Base-by-base conservation (phyloP, 495 filamentous ascomycete genomes). In the Margaritispora aquatica region DNA sequence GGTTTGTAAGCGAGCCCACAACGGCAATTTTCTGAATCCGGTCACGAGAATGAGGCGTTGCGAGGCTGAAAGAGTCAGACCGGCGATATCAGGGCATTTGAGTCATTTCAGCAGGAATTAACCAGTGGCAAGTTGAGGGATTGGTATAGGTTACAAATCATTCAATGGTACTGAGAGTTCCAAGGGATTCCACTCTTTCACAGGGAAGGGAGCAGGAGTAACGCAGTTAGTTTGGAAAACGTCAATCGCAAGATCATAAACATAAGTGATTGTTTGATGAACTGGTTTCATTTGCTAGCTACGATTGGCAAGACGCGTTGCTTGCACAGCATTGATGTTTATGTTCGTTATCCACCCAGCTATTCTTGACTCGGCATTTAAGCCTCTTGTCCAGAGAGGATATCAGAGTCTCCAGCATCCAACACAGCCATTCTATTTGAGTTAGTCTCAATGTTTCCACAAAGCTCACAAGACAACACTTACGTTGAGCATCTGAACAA, bases 381-480 rank as follows among this genome's bases (percentile, higher is more conserved):
- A 67, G 80, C 74, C 66, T 81, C 74, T 70, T 80, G 78, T 68
- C 87, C 83, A 77, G 75, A 83, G 67, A 98, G 82, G 75, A 97
- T 97, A 78, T 98, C 93, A 56, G 89, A 94, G 84, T 97, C 94
- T 88, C 94, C 94, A 75, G 90, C 92, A 77, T 97, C 92, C 46
- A 97, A 77, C 73, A 97, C 86, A 60, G 92, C 85, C 90, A 97
- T 95, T 71, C 38, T 44, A 44, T 10, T 44, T 3, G 19, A 44
- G 38, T 44, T n/a, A 44, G 38, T n/a, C 15, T 10, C 38, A n/a
- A n/a, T n/a, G 17, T 17, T 44, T n/a, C 38, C 38, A 44, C 8
- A 10, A n/a, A n/a, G 10, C 11, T 3, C 3, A 9, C 17, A 44
- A 10, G 4, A 2, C 19, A 17, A n/a, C 8, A 44, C 38, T 44